Conservation (phyloP, 169 alveolate genomes). For the Perkinsus olseni region DNA sequence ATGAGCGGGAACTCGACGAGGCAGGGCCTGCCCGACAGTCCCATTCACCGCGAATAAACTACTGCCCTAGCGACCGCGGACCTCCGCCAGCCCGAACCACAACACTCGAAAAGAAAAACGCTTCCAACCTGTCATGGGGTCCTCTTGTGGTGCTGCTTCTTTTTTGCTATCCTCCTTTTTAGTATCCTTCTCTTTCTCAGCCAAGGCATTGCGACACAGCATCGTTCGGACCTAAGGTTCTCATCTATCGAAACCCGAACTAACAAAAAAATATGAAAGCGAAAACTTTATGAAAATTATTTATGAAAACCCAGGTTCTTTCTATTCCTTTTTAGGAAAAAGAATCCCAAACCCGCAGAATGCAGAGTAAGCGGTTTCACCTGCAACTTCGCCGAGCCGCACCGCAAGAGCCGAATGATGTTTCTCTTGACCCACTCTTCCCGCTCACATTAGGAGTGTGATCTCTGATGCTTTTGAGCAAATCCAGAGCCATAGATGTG, state of each 20-base stretch:
- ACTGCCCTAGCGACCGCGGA: too few species aligned
- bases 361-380: too few species aligned
- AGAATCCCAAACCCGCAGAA: too few species aligned
- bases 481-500: not conserved
- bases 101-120: not conserved
- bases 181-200: not conserved
- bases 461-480: not conserved
- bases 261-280: not conserved
- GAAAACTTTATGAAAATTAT: not conserved
- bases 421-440: too few species aligned
- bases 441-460: slow-evolving; percentile 20
- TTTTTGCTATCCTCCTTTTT: not conserved
- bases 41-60: too few species aligned
- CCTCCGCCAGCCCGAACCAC: too few species aligned
- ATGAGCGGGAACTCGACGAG: not conserved
- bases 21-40: too few species aligned
- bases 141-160: not conserved
- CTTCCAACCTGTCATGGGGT: not conserved
- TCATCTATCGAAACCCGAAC: not conserved
- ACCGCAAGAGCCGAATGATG: too few species aligned
- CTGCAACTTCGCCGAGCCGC: too few species aligned
- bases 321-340: too few species aligned
- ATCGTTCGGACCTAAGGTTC: not conserved
- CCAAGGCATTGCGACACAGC: not conserved
- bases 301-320: not conserved